phyloP scores from a whole-genome alignment of 495 filamentous ascomycete genomes.

The Annulohypoxylon stygium region DNA sequence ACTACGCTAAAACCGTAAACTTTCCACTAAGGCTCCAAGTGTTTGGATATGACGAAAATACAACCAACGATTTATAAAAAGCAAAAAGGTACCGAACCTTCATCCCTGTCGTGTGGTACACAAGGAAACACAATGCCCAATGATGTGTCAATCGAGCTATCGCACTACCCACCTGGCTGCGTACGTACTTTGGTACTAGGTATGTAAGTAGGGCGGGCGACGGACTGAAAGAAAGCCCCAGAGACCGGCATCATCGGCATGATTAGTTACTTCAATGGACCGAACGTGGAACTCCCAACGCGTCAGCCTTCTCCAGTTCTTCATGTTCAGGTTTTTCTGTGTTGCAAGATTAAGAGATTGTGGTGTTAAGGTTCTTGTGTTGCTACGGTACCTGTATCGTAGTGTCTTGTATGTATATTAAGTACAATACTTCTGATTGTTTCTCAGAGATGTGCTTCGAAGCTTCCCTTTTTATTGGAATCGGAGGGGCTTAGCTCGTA shows the following conservation, averaged over 20 bases:
- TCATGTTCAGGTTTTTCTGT: conserved; percentile 6
- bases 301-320: conserved; percentile 40
- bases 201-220: neutral
- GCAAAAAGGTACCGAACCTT: conserved; percentile 5
- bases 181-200: neutral
- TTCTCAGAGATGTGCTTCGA: neutral
- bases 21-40: neutral
- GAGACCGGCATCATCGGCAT: conserved; percentile 31
- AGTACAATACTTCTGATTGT: neutral
- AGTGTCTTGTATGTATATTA: neutral
- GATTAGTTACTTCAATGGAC: conserved; percentile 23
- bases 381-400: conserved; percentile 6
- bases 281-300: conserved; percentile 45
- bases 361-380: conserved; percentile 15
- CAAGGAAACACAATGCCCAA: neutral
- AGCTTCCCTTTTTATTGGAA: conserved; percentile 13
- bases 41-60: neutral
- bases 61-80: neutral
- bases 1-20: neutral
- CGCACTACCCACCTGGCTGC: conserved; percentile 5
- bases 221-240: conserved; percentile 2
- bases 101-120: neutral
- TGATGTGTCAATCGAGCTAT: conserved; percentile 7
- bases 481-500: conserved; percentile 10
- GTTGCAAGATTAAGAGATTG: conserved; percentile 16